Conservation (phyloP, 495 filamentous ascomycete genomes). For the Xylaria bambusicola region DNA sequence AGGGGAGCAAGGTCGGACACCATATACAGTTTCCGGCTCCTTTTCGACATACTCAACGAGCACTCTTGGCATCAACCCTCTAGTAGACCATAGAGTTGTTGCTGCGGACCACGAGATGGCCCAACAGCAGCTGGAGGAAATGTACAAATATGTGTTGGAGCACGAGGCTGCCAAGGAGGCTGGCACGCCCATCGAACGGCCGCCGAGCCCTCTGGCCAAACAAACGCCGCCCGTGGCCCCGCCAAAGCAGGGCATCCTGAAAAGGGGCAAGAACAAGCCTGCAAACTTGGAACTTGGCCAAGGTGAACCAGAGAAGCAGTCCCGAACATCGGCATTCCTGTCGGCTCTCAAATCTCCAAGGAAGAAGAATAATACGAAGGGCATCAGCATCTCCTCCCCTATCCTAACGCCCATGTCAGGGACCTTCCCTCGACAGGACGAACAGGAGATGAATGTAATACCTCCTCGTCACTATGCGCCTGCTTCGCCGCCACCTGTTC, state of each 20-base stretch:
- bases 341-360: conserved; percentile 55
- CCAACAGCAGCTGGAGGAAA: conserved; percentile 79
- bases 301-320: conserved; percentile 45
- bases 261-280: conserved; percentile 47
- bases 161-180: conserved; percentile 72
- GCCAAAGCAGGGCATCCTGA: conserved; percentile 36
- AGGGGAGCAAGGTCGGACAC: conserved; percentile 51
- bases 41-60: conserved; percentile 46
- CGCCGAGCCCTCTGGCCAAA: conserved; percentile 32
- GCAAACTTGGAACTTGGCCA: conserved; percentile 47
- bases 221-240: conserved; percentile 20
- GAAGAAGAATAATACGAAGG: conserved; percentile 44
- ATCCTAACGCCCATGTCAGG: conserved; percentile 57
- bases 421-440: conserved; percentile 50
- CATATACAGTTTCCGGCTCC: conserved; percentile 44
- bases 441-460: conserved; percentile 53
- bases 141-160: conserved; percentile 90
- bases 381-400: conserved; percentile 55
- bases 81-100: conserved; percentile 74
- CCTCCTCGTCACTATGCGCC: conserved; percentile 52
- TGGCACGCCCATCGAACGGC: conserved; percentile 36
- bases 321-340: conserved; percentile 52
- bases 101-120: conserved; percentile 69
- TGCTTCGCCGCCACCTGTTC: conserved; percentile 49
- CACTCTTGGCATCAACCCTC: conserved; percentile 40